Base-by-base conservation (phyloP, 148 eudicot species). In the Spergularia marina region DNA sequence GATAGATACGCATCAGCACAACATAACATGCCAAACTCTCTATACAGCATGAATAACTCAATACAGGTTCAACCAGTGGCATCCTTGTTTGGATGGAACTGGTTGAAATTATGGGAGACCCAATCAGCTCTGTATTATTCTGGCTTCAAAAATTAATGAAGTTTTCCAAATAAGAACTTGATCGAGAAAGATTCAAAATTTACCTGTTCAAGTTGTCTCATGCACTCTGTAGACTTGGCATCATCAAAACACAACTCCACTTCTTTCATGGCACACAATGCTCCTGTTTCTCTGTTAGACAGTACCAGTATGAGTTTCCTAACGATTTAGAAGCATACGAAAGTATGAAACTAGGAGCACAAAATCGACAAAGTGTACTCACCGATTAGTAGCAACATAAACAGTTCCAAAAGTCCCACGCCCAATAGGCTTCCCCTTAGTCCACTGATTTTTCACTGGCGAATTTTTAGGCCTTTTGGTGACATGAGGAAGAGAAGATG, bases 201-300 rank as follows among this genome's bases (percentile, higher is more conserved):
- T 75, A 95, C 99, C 97, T 95, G 97, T 83, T 95, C 87, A 78
- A 92, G 87, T 82, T 95, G 99, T 77, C 79, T 83, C 72, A 95
- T 88, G 74, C 89, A 81, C 80, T 92, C 96, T 65, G 83, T 84
- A 81, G 90, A 83, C 74, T 89, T 90, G 4, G 87, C 83, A 74
- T 95, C 99, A 84, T 88, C 96, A 66, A 84, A 85, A 58, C 85
- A 78, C 70, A 95, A 72, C 72, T 92, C 96, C 55, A 95, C 99
- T 82, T 92, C 99, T 86, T 95, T 95, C 97, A 95, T 90, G 62
- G 99, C 99, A 84, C 99, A 95, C 64, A 91, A 83, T n/a, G 99
- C 99, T 76, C 99, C 99, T 65, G 99, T 95, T 83, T 89, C 96
- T 69, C 97, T 95, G 85, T 80, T 51, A 18, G 65, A 63, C 23